Percentiles rank a stretch among this genome's conserved stretches.
phyloP scores from a whole-genome alignment of 2,329 filamentous ascomycete genomes.

The Aspergillus pseudoterreus region DNA sequence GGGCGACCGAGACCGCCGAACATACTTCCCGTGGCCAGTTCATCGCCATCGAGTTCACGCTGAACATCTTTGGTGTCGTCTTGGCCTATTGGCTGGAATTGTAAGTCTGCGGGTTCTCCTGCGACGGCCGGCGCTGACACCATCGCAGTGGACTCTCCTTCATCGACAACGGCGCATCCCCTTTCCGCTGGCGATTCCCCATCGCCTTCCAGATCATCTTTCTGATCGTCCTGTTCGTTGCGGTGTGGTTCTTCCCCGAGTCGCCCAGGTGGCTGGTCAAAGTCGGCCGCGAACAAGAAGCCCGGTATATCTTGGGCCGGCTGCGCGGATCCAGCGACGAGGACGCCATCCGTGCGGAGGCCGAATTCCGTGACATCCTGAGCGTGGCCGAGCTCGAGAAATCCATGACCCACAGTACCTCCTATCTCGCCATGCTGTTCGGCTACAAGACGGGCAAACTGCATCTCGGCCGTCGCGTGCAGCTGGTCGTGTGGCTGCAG shows the following conservation, averaged over 20 bases:
- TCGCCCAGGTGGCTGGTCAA: constrained; percentile 60
- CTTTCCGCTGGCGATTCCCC: constrained; percentile 65
- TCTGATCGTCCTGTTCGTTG: constrained; percentile 53
- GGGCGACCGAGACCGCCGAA: constrained; percentile 66
- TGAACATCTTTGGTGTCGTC: constrained; percentile 69
- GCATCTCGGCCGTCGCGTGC: constrained; percentile 64
- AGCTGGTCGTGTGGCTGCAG: constrained; percentile 68
- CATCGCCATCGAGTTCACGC: constrained; percentile 67
- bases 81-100: constrained; percentile 60
- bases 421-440: constrained; percentile 64
- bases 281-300: constrained; percentile 63
- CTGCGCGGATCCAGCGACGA: constrained; percentile 58
- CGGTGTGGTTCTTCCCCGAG: constrained; percentile 67
- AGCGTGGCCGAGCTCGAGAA: constrained; percentile 62
- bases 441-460: constrained; percentile 62
- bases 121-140: neutral
- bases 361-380: constrained; percentile 66
- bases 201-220: constrained; percentile 68
- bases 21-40: constrained; percentile 66
- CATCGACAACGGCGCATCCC: constrained; percentile 54
- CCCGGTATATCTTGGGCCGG: constrained; percentile 60
- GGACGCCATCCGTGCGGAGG: constrained; percentile 53
- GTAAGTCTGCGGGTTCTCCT: constrained; percentile 20
- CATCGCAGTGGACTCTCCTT: constrained; percentile 53
- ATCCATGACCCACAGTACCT: constrained; percentile 49